Evolutionary conservation across 2,329 filamentous ascomycete genomes (phyloP), one percentile per base, ranked within the genome.

Genomic region (Graphilbum sp.): DNA sequence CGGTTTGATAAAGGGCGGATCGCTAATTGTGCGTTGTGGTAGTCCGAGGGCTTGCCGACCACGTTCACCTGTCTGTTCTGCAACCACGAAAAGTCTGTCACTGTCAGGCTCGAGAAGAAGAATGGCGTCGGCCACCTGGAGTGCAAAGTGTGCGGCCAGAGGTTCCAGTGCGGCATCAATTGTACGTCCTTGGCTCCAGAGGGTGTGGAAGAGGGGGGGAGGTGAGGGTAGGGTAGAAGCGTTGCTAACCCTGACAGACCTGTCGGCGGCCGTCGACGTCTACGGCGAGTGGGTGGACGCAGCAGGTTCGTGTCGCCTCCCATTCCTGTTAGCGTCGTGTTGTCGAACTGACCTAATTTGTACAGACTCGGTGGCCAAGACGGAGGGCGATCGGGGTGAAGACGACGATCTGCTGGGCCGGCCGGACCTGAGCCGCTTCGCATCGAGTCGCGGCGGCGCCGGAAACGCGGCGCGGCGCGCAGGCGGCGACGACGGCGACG

Each of bases 281-380:
- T 98, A 98, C 54, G 83, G 84, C 25, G 90, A 96, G 58, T 98
- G 90, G 90, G 84, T 98, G 45, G 90, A 98, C 60, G 90, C 90
- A 46, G 64, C 72, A 45, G 67, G 72, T 74, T 59, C 45, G 61
- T 17, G 7, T n/a, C n/a, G 10, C 15, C 4, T 21, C 15, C 16
- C 9, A 2, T 34, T 7, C 20, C 5, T 34, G 10, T 19, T 17
- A n/a, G n/a, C n/a, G n/a, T n/a, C n/a, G n/a, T n/a, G n/a, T n/a
- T n/a, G n/a, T n/a, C n/a, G n/a, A n/a, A n/a, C n/a, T n/a, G n/a
- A n/a, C n/a, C n/a, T n/a, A n/a, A n/a, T n/a, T n/a, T n/a, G n/a
- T n/a, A n/a, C n/a, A 68, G 66, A 70, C 45, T 58, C 64, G 11
- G 66, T 70, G 8, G 66, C 66, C 12, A 66, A 69, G 42, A 54